phyloP scores from a whole-genome alignment of 371 early-diverging fungal genomes.

The Rhizopus sp. region DNA sequence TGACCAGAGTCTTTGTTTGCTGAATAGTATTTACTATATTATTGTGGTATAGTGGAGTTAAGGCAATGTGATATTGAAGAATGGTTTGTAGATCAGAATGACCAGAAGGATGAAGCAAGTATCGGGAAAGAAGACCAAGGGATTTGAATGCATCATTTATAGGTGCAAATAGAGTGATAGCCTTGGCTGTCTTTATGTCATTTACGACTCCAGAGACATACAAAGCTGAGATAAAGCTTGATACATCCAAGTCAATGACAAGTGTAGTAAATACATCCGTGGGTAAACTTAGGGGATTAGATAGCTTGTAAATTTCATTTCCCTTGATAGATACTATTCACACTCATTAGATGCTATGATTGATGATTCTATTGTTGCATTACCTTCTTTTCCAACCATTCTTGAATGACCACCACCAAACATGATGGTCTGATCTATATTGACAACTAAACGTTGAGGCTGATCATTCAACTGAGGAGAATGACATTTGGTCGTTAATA shows the following conservation, averaged over 20 bases:
- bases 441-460: conserved; percentile 20
- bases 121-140: conserved; percentile 51
- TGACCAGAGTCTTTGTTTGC: conserved; percentile 17
- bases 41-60: conserved; percentile 39
- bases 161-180: conserved; percentile 59
- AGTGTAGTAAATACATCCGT: conserved; percentile 33
- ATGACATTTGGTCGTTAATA: conserved; percentile 42
- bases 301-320: conserved; percentile 37
- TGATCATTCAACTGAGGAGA: conserved; percentile 13
- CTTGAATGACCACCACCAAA: conserved; percentile 30
- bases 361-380: background rate
- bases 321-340: conserved; percentile 26
- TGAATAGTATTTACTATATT: conserved; percentile 15
- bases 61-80: conserved; percentile 39
- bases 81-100: conserved; percentile 42
- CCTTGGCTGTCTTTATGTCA: conserved; percentile 39
- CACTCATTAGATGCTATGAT: background rate
- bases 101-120: conserved; percentile 41
- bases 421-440: conserved; percentile 22
- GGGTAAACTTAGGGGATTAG: conserved; percentile 35
- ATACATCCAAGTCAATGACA: conserved; percentile 40
- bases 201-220: conserved; percentile 36
- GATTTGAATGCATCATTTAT: conserved; percentile 47
- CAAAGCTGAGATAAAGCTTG: conserved; percentile 43
- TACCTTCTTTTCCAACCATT: conserved; percentile 30